These are phyloP conservation scores for Arabidopsis arenosa DNA, from an alignment of 345 rosid genomes.

Conservation along the genomic window DNA sequence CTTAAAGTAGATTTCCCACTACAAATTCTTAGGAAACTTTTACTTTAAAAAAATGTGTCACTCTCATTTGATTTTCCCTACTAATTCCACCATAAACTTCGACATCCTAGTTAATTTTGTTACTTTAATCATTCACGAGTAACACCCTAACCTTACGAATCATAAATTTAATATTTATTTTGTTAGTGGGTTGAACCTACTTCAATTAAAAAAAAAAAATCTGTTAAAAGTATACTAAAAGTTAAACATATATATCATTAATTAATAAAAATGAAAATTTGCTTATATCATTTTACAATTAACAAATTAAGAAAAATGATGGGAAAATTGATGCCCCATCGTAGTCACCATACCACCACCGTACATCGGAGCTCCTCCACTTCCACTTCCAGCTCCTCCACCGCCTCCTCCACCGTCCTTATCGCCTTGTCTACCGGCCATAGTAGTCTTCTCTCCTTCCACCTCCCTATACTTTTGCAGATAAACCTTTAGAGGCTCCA, in stretches of 20 bases:
- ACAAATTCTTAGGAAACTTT: too few relatives aligned
- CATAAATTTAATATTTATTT: too few relatives aligned
- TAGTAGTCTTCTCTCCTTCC: conserved; percentile 64
- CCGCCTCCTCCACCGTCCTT: conserved; percentile 50
- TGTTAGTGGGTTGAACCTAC: too few relatives aligned
- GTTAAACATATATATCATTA: not conserved
- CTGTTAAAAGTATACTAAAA: too few relatives aligned
- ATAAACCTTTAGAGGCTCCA: conserved; percentile 69
- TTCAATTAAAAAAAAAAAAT: too few relatives aligned
- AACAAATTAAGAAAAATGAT: conserved; percentile 18
- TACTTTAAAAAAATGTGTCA: too few relatives aligned
- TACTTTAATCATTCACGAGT: not conserved
- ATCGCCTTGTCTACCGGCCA: conserved; percentile 47
- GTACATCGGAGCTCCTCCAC: conserved; percentile 34
- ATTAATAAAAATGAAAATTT: conserved; percentile 14
- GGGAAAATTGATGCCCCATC: conserved; percentile 25
- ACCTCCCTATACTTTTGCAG: conserved; percentile 74
- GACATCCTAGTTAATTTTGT: too few relatives aligned
- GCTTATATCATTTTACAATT: not conserved
- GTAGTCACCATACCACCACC: conserved; percentile 21
- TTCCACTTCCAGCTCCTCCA: conserved; percentile 34
- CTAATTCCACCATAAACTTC: too few relatives aligned
- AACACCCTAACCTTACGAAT: too few relatives aligned
- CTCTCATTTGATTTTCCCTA: too few relatives aligned
- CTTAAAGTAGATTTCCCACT: too few relatives aligned